These are phyloP conservation scores for Pezicula radicicola DNA, from an alignment of 2,329 filamentous ascomycete genomes.

Conservation along the genomic window DNA sequence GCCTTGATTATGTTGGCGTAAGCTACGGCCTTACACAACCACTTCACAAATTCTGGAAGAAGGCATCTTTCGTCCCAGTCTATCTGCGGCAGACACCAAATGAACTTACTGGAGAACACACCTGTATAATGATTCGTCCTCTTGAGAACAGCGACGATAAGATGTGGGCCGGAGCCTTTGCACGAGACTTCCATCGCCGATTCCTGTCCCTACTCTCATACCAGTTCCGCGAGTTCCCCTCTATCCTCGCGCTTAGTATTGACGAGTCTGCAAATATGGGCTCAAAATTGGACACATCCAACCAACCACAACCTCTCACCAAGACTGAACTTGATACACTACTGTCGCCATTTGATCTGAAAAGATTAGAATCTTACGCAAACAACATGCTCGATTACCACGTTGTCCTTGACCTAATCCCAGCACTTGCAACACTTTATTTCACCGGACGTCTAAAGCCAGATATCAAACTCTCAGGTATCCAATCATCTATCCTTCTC, in stretches of 20 bases:
- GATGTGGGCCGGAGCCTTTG: slow-evolving; percentile 81
- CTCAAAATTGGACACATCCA: slow-evolving; percentile 60
- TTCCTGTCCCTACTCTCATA: slow-evolving; percentile 89
- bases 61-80: slow-evolving; percentile 78
- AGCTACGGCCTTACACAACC: slow-evolving; percentile 86
- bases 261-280: slow-evolving; percentile 80
- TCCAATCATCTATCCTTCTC: slow-evolving; percentile 86
- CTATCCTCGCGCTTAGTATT: slow-evolving; percentile 77
- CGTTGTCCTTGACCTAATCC: slow-evolving; percentile 90
- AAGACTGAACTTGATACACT: slow-evolving; percentile 74
- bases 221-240: slow-evolving; percentile 81
- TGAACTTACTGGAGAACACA: slow-evolving; percentile 94
- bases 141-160: slow-evolving; percentile 66
- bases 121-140: slow-evolving; percentile 92
- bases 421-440: slow-evolving; percentile 76
- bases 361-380: slow-evolving; percentile 90
- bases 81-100: slow-evolving; percentile 95
- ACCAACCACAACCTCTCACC: slow-evolving; percentile 53
- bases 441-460: slow-evolving; percentile 74
- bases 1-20: slow-evolving; percentile 90
- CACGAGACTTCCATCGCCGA: slow-evolving; percentile 90
- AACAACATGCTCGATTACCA: slow-evolving; percentile 98
- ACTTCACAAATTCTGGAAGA: slow-evolving; percentile 97
- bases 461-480: slow-evolving; percentile 68
- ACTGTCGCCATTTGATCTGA: slow-evolving; percentile 90